phyloP scores from a whole-genome alignment of 1,284 basidiomycete species.

The Marasmius tenuissimus region DNA sequence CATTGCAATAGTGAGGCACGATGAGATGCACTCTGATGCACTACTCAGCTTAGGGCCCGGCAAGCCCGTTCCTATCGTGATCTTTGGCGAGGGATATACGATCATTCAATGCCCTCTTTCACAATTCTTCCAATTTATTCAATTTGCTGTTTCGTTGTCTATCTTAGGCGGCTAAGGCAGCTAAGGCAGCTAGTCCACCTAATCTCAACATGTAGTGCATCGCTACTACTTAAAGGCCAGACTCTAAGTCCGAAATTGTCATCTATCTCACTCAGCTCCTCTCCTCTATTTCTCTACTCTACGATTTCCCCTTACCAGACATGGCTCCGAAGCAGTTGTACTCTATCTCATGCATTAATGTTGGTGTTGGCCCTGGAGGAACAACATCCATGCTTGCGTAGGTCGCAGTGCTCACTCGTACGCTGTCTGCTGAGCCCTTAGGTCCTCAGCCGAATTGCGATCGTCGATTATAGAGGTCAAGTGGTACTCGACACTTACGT shows the following conservation, averaged over 20 bases:
- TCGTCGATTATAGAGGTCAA: conserved; percentile 64
- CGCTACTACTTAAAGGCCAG: too few species aligned
- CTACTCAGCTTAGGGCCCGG: background rate
- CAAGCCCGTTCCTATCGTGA: conserved; percentile 29
- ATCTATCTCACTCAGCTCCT: background rate
- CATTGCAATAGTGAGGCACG: too few species aligned
- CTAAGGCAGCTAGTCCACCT: too few species aligned
- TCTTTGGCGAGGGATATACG: conserved; percentile 10
- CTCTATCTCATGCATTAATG: conserved; percentile 57
- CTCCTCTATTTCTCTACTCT: background rate
- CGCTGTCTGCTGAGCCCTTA: conserved; percentile 16
- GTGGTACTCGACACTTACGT: conserved; percentile 63
- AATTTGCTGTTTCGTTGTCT: too few species aligned
- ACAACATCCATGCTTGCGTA: conserved; percentile 79
- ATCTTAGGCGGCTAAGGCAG: too few species aligned
- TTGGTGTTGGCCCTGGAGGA: conserved; percentile 76
- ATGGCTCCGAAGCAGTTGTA: conserved; percentile 47
- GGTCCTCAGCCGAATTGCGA: conserved; percentile 50
- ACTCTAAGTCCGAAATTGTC: too few species aligned
- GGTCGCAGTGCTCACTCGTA: conserved; percentile 24
- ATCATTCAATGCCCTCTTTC: background rate
- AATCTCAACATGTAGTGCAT: too few species aligned
- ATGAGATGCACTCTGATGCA: too few species aligned
- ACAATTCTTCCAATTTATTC: background rate
- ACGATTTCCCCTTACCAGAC: conserved; percentile 30